Conservation (phyloP, 2,329 filamentous ascomycete species). For the Monascus ruber region DNA sequence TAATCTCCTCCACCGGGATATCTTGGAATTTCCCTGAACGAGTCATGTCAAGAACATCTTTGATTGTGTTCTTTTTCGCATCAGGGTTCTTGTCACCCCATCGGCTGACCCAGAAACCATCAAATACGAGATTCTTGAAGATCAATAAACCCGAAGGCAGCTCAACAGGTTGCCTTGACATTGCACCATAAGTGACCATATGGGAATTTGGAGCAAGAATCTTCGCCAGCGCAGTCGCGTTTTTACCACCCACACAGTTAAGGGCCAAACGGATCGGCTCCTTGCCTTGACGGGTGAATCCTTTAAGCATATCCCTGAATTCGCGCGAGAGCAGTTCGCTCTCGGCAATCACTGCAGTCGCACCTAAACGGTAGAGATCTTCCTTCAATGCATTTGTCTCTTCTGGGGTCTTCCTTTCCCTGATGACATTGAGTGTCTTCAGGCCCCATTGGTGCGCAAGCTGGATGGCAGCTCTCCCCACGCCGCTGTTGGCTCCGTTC, state of each 20-base stretch:
- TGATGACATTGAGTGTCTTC: slow-evolving; percentile 79
- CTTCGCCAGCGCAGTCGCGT: slow-evolving; percentile 67
- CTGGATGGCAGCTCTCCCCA: slow-evolving; percentile 85
- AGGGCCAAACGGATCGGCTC: slow-evolving; percentile 66
- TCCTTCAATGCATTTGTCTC: slow-evolving; percentile 54
- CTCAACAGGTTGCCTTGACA: slow-evolving; percentile 76
- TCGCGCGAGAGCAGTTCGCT: slow-evolving; percentile 39
- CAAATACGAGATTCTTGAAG: slow-evolving; percentile 80
- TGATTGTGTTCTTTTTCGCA: slow-evolving; percentile 69
- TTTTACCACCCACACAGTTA: slow-evolving; percentile 89
- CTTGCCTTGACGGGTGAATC: slow-evolving; percentile 60
- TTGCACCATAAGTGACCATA: slow-evolving; percentile 89
- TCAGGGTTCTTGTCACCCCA: slow-evolving; percentile 70
- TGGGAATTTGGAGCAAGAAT: slow-evolving; percentile 56
- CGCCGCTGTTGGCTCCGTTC: slow-evolving; percentile 90
- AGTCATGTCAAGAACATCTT: slow-evolving; percentile 68
- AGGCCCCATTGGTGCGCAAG: slow-evolving; percentile 76
- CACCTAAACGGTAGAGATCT: slow-evolving; percentile 51
- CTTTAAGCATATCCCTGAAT: slow-evolving; percentile 42
- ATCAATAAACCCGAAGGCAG: slow-evolving; percentile 79
- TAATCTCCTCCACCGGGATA: slow-evolving; percentile 67
- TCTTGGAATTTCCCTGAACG: slow-evolving; percentile 69
- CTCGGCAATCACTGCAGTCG: slow-evolving; percentile 52
- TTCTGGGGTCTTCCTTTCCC: slow-evolving; percentile 54
- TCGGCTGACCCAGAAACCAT: slow-evolving; percentile 87